Base-by-base conservation (phyloP, 495 filamentous ascomycete genomes). In the Lophiotrema nucula region DNA sequence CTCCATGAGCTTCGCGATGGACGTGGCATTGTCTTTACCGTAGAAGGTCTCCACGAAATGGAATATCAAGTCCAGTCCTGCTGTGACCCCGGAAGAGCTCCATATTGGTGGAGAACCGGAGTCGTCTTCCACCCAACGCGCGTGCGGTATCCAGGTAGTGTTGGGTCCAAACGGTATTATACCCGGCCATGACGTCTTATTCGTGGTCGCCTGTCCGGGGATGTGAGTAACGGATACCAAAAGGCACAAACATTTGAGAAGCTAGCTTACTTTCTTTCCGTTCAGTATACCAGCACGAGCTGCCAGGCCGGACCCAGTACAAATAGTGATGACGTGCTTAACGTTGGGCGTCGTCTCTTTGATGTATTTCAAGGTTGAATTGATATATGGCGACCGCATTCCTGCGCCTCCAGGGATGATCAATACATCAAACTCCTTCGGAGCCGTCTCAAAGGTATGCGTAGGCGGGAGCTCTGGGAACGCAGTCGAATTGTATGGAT, bases 61-160 rank as follows among this genome's bases (percentile, higher is more conserved):
- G 55, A 76, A 72, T 51, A 75, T 79, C 23, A 79, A 74, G 74
- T 89, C 86, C 21, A 86, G 81, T 0, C 85, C 85, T n/a, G 81
- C 78, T 28, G 73, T 78, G 0, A 86, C 70, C 1, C 83, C 85
- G 0, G 81, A 80, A 0, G 76, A 76, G 12, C 81, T 86, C 85
- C 86, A 89, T 1, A 87, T 60, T 3, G 53, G 53, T 2, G 43
- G 42, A 2, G 26, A 22, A 1, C 27, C 27, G 58, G 85, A 84
- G 11, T 82, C 85, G 70, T 86, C 83, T 5, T 65, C 58, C 0
- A 83, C 79, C 86, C 86, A 89, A 47, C 86, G 68, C 19, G 86
- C 86, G 22, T 69, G 67, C 2, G 75, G 68, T 3, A 86, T 70
- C 86, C 86, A 89, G 0, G 76, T 57, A 19, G 81, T 77, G 13